Evolutionary conservation across 495 filamentous ascomycete species (phyloP).

Genomic region (Lasiosphaeria hispida): DNA sequence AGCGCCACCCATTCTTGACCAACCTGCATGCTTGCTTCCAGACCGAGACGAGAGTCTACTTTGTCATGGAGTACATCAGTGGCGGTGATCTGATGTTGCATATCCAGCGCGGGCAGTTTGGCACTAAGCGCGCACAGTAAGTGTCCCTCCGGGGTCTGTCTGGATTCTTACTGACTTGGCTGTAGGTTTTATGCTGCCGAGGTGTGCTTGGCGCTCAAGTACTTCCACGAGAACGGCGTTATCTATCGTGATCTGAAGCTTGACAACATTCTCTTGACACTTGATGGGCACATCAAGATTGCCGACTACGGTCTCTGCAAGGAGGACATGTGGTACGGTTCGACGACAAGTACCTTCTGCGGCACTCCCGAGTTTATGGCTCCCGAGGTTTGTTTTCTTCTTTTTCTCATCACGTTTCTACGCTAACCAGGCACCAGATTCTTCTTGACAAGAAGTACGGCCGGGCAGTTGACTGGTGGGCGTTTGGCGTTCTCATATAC

Average conservation of each 20-base stretch:
- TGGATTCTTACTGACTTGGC: constrained; percentile 5
- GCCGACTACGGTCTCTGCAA: constrained; percentile 99
- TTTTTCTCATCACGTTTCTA: neutral
- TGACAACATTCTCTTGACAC: constrained; percentile 93
- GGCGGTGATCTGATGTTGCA: constrained; percentile 99
- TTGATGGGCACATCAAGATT: constrained; percentile 98
- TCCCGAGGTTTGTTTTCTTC: constrained; percentile 68
- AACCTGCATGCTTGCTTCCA: constrained; percentile 99
- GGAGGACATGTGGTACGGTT: constrained; percentile 99
- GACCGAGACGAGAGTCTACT: constrained; percentile 97
- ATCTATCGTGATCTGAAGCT: constrained; percentile 99
- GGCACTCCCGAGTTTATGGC: constrained; percentile 99
- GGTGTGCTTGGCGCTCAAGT: constrained; percentile 95
- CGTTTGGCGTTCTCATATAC: constrained; percentile 99
- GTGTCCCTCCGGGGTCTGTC: constrained; percentile 28
- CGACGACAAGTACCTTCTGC: constrained; percentile 96
- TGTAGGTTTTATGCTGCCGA: constrained; percentile 93
- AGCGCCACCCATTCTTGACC: constrained; percentile 93
- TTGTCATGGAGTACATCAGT: constrained; percentile 99
- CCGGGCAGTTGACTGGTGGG: constrained; percentile 99
- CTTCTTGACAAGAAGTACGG: constrained; percentile 98
- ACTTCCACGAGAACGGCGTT: constrained; percentile 99
- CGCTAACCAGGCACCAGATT: constrained; percentile 59
- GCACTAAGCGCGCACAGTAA: constrained; percentile 91
- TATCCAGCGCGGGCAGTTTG: constrained; percentile 95